Percentiles rank a stretch among this genome's conserved stretches.
These are phyloP conservation scores for Alloteropsis angusta DNA, from an alignment of 202 grass and related monocot genomes.

Conservation along the genomic window DNA sequence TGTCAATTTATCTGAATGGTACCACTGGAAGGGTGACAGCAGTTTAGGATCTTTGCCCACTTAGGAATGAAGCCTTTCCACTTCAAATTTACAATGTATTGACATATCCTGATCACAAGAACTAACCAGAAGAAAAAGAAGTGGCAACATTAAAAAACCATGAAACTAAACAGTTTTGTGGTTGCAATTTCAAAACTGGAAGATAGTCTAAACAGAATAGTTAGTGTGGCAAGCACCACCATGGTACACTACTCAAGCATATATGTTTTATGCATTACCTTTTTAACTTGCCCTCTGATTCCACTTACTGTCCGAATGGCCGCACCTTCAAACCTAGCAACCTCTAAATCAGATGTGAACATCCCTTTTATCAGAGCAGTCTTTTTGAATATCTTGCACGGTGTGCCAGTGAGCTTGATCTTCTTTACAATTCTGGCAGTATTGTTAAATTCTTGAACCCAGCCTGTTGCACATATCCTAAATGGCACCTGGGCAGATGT, in stretches of 20 bases:
- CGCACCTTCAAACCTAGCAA: conserved; percentile 98
- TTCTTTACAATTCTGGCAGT: conserved; percentile 93
- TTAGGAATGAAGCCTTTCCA: neutral
- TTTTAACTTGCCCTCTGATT: conserved; percentile 92
- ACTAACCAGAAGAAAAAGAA: neutral
- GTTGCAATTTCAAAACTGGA: neutral
- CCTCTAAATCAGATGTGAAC: conserved; percentile 96
- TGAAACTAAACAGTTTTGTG: conserved; percentile 1
- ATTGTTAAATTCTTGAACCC: conserved; percentile 96
- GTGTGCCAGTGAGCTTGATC: conserved; percentile 76
- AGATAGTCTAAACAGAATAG: neutral
- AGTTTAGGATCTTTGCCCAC: neutral
- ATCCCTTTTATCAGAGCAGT: conserved; percentile 89
- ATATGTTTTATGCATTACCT: conserved; percentile 46
- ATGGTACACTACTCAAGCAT: conserved; percentile 21
- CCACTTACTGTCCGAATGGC: conserved; percentile 81
- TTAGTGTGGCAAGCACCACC: neutral
- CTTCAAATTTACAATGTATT: neutral
- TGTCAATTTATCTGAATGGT: neutral
- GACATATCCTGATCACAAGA: neutral
- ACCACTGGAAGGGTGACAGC: neutral
- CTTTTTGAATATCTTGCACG: conserved; percentile 97
- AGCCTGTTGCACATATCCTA: conserved; percentile 75
- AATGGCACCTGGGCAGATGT: conserved; percentile 61
- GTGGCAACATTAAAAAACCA: neutral